Evolutionary conservation across 2,329 filamentous ascomycete genomes (phyloP).

Genomic region (Aspergillus oerlinghausenensis): DNA sequence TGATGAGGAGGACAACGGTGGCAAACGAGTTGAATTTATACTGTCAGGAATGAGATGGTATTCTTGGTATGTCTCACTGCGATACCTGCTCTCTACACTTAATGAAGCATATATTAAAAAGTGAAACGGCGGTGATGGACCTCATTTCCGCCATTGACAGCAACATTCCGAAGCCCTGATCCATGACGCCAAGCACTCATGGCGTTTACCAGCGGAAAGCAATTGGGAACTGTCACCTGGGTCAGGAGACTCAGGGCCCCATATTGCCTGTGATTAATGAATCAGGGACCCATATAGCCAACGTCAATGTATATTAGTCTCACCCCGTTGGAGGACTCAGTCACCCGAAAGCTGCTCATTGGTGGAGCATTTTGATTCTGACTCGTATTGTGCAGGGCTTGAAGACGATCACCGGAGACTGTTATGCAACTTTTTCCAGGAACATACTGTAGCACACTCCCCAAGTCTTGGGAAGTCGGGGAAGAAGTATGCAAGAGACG

Average conservation of each 20-base stretch:
- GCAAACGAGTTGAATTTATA: neutral
- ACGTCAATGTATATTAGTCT: neutral
- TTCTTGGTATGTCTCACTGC: neutral
- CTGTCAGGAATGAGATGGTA: too few relatives aligned
- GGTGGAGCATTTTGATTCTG: neutral
- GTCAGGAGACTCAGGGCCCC: too few relatives aligned
- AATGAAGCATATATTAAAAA: neutral
- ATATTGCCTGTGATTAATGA: too few relatives aligned
- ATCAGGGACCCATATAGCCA: too few relatives aligned
- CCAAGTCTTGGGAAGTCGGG: neutral
- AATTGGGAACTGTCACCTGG: neutral
- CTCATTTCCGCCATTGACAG: neutral
- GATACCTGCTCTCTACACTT: neutral
- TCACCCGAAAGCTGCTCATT: neutral
- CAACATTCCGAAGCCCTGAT: neutral
- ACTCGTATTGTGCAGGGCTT: neutral
- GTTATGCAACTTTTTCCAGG: neutral
- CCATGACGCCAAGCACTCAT: neutral
- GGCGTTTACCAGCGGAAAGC: neutral
- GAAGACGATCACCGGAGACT: neutral
- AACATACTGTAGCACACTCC: neutral
- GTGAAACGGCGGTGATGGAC: neutral
- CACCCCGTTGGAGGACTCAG: neutral
- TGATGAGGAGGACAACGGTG: neutral
- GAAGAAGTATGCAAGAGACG: neutral